Conservation (phyloP, 2,329 filamentous ascomycete species). For the Orbilia quercus region DNA sequence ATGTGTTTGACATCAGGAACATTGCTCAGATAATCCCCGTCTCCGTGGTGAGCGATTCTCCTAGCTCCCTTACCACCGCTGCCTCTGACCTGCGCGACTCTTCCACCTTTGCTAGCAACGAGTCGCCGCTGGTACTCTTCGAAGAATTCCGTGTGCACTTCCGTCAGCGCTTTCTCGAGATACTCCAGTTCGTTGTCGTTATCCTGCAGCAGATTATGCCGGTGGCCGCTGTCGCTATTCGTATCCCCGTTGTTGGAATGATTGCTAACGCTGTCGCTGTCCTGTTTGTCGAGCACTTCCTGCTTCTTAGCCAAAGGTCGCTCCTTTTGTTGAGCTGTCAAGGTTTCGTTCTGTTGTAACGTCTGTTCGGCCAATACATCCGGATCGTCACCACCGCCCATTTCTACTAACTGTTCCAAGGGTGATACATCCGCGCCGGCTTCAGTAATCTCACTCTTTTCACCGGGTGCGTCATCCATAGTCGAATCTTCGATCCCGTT, state of each 20-base stretch:
- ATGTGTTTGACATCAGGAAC: slow-evolving; percentile 88
- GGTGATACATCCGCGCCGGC: slow-evolving; percentile 64
- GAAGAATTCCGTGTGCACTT: slow-evolving; percentile 83
- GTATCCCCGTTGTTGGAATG: slow-evolving; percentile 62
- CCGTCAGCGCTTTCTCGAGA: slow-evolving; percentile 79
- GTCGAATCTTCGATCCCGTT: slow-evolving; percentile 55
- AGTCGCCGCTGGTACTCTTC: slow-evolving; percentile 76
- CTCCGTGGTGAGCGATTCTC: slow-evolving; percentile 62
- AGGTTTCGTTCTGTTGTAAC: slow-evolving; percentile 84
- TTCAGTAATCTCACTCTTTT: slow-evolving; percentile 60
- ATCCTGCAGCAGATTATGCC: slow-evolving; percentile 84
- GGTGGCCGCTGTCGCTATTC: slow-evolving; percentile 66
- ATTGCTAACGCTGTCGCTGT: slow-evolving; percentile 62
- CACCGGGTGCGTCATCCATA: slow-evolving; percentile 56
- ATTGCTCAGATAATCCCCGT: slow-evolving; percentile 67
- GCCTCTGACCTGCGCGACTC: slow-evolving; percentile 67
- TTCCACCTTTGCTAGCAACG: slow-evolving; percentile 63
- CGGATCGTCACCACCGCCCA: slow-evolving; percentile 77
- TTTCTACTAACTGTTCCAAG: slow-evolving; percentile 79
- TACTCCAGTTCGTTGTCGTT: slow-evolving; percentile 84
- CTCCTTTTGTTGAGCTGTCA: slow-evolving; percentile 89
- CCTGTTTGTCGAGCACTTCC: slow-evolving; percentile 86
- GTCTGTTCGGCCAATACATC: slow-evolving; percentile 78
- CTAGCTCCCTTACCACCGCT: slow-evolving; percentile 63
- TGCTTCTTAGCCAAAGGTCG: slow-evolving; percentile 92